Evolutionary conservation across 2,329 filamentous ascomycete genomes (phyloP), one percentile per base, ranked within the genome.

Genomic region (Trichoderma citrinoviride): DNA sequence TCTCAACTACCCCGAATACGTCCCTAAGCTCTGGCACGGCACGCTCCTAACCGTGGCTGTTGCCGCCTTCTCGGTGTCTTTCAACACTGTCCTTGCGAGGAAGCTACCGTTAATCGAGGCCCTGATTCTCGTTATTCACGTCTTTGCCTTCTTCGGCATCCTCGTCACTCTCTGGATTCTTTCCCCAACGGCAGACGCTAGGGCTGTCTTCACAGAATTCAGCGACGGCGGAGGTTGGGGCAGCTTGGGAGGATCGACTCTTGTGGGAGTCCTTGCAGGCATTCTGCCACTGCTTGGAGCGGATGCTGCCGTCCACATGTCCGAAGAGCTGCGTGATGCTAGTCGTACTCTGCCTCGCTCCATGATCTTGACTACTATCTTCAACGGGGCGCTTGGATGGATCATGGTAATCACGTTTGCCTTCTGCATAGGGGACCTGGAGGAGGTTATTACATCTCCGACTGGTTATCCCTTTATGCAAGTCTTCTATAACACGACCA

Each of bases 381-480:
- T 86, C 55, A 86, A 86, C 64, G 83, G 81, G 3, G 69, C 78
- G 0, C 73, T 85, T 0, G 85, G 85, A 0, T 83, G 86, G 50
- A 77, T 81, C n/a, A 84, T 87, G 77, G 70, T 86, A n/a, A 76
- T 86, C 15, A 81, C 83, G 0, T 76, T 85, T 41, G 77, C 84
- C 8, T 87, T 86, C 68, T 84, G 81, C 27, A 75, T 87, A 17
- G 79, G 79, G 2, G 78, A 86, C 63, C 73, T 83, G 12, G 76
- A 80, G 12, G 71, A 70, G 0, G 78, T 81, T 0, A 71, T 84
- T 3, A 72, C 73, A 0, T 79, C 78, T 0, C 76, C 77, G 0
- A 84, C 83, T 0, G 80, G 79, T 1, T 85, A 83, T 54, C 85
- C 87, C 0, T 86, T 87, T 67, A 87, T 89, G 70, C 78, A 85